Conservation (phyloP, 805 yeast genomes). For the Ogataea populi-albae region DNA sequence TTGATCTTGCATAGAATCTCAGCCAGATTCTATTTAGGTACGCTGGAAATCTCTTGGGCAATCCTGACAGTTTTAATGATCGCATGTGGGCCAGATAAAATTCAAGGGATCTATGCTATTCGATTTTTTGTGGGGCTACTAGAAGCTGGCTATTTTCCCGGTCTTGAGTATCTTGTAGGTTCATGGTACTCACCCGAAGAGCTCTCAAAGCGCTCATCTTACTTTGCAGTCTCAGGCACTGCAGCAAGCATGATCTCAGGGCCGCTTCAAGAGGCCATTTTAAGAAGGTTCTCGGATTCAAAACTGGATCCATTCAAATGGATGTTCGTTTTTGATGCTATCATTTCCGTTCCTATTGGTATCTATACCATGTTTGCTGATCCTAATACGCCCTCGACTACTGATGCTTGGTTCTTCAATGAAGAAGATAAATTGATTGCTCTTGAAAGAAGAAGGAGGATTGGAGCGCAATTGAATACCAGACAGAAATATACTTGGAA, state of each 20-base stretch:
- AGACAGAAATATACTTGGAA: slow-evolving; percentile 40
- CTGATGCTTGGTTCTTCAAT: slow-evolving; percentile 39
- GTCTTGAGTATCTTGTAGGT: slow-evolving; percentile 43
- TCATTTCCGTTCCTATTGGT: slow-evolving; percentile 37
- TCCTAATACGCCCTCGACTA: slow-evolving; percentile 46
- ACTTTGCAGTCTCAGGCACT: slow-evolving; percentile 35
- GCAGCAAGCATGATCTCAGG: slow-evolving; percentile 38
- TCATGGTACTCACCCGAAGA: slow-evolving; percentile 36
- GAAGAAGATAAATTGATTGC: slow-evolving; percentile 41
- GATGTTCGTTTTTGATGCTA: slow-evolving; percentile 47
- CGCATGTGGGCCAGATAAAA: slow-evolving; percentile 24
- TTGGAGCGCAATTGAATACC: slow-evolving; percentile 43
- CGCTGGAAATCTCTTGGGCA: slow-evolving; percentile 45
- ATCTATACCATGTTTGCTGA: slow-evolving; percentile 41
- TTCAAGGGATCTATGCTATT: slow-evolving; percentile 30
- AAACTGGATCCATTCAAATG: slow-evolving; percentile 39
- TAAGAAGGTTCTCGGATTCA: slow-evolving; percentile 23
- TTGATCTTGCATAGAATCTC: slow-evolving; percentile 39
- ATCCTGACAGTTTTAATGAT: slow-evolving; percentile 38
- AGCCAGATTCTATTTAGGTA: slow-evolving; percentile 44
- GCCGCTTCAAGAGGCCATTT: slow-evolving; percentile 36
- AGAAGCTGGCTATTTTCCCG: slow-evolving; percentile 51
- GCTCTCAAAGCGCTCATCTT: slow-evolving; percentile 35
- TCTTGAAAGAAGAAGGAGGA: slow-evolving; percentile 40
- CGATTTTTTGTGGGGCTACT: slow-evolving; percentile 42